Conservation (phyloP, 208 protist species). For the Porcisia deanei region DNA sequence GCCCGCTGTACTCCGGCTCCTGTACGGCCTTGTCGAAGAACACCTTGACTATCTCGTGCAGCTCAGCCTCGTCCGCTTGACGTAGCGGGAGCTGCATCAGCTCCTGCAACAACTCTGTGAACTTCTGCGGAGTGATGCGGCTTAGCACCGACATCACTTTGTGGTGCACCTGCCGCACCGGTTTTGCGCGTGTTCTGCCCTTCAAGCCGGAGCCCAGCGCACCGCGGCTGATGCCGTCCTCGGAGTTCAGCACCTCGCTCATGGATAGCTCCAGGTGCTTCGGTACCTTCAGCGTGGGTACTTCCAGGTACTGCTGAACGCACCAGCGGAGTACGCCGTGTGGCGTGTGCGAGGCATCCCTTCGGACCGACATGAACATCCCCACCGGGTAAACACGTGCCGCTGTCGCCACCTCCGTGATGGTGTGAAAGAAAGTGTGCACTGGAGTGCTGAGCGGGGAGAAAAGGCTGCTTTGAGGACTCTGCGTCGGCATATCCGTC, state of each 20-base stretch:
- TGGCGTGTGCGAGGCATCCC: constrained; percentile 84
- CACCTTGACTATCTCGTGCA: constrained; percentile 81
- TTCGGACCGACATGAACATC: constrained; percentile 81
- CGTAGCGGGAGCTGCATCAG: constrained; percentile 77
- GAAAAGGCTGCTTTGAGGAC: constrained; percentile 44
- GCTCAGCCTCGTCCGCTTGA: constrained; percentile 73
- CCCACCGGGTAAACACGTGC: constrained; percentile 65
- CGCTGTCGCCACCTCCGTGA: constrained; percentile 55
- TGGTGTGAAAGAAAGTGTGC: constrained; percentile 57
- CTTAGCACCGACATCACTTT: constrained; percentile 90
- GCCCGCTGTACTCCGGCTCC: constrained; percentile 76
- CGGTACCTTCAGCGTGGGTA: constrained; percentile 83
- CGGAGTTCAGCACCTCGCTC: constrained; percentile 44
- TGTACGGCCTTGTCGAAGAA: constrained; percentile 89
- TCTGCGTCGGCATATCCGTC: constrained; percentile 20
- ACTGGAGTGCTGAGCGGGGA: constrained; percentile 61
- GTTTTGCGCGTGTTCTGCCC: constrained; percentile 49
- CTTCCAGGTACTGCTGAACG: constrained; percentile 67
- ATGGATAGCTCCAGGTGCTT: constrained; percentile 75
- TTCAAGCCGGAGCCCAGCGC: constrained; percentile 61
- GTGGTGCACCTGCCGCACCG: constrained; percentile 72
- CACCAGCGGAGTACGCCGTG: constrained; percentile 82
- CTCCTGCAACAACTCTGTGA: constrained; percentile 67
- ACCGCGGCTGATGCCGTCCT: constrained; percentile 60
- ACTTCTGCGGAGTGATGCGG: constrained; percentile 85